Percentiles rank a stretch among this genome's conserved stretches.
Conservation (phyloP, 257 asterid genomes). For the Dorcoceras hygrometricum region DNA sequence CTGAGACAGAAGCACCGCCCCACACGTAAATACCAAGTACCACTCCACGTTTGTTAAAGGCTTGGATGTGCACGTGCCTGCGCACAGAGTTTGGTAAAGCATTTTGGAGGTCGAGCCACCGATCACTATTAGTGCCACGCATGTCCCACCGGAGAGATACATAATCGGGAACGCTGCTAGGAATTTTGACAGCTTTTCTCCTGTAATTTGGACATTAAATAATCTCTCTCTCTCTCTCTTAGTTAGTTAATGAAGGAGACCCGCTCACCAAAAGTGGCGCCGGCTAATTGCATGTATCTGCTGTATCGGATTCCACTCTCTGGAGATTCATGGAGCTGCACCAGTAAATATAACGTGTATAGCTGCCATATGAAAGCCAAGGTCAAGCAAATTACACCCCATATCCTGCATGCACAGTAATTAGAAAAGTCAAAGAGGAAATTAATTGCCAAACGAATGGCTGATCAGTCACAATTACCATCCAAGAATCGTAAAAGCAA, state of each 20-base stretch:
- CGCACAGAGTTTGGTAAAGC: conserved; percentile 67
- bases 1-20: conserved; percentile 75
- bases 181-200: conserved; percentile 40
- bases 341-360: conserved; percentile 69
- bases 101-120: conserved; percentile 69
- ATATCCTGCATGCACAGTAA: conserved; percentile 53
- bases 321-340: conserved; percentile 73
- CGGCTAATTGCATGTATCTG: conserved; percentile 79
- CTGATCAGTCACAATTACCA: conserved; percentile 60
- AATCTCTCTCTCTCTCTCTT: too few species aligned
- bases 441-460: neutral
- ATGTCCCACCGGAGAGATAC: conserved; percentile 78
- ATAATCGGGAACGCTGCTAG: conserved; percentile 58
- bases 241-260: neutral
- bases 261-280: conserved; percentile 72
- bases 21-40: conserved; percentile 82
- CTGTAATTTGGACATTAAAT: conserved; percentile 16
- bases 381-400: conserved; percentile 66
- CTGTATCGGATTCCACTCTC: conserved; percentile 82
- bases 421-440: too few species aligned
- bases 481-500: conserved; percentile 90
- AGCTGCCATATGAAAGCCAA: conserved; percentile 83
- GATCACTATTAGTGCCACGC: conserved; percentile 70
- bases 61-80: conserved; percentile 42
- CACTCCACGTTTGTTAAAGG: conserved; percentile 72